Evolutionary conservation across 805 yeast genomes (phyloP), one percentile per base, ranked within the genome.

Genomic region (Grigorovia humatica): DNA sequence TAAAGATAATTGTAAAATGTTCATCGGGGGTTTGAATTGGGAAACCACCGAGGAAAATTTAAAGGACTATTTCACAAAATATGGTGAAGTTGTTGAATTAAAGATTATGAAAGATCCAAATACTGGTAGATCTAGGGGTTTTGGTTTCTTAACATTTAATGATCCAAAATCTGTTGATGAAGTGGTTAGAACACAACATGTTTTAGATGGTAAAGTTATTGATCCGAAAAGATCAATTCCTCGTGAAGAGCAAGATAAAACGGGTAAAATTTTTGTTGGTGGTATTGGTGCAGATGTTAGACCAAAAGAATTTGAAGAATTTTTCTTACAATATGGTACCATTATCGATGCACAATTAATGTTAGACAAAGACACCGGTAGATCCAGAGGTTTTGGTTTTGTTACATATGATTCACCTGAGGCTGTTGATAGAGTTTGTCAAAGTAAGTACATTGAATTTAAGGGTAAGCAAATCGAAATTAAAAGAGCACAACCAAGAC

Each of bases 211-310:
- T 57, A 91, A 91, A 69, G 85, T 93, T 54, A 93, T 91, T 65
- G 99, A 91, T 66, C 98, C 99, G 43, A 91, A 91, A 69, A 80
- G 98, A 63, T 97, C 99, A 23, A 91, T 91, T 61, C 97, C 98
- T 42, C 85, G 88, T 68, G 98, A 91, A 65, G 98, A 91, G 67
- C 98, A 91, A 69, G 96, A 89, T 65, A 87, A 86, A 67, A 89
- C 96, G 12, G 96, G 97, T 59, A 91, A 91, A 72, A 90, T 91
- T 57, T 91, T 91, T 65, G 97, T 91, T 40, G 99, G 99, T 58
- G 99, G 99, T 58, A 86, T 91, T 55, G 90, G 96, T 49, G 88
- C 95, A 20, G 91, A 88, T 65, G 96, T 90, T 47, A 88, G 90
- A 56, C 96, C 95, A 60, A 80, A 79, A 58, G 97, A 91, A 58